Evolutionary conservation across 1,284 basidiomycete species (phyloP).

Genomic region (Afroboletus lepidellus): DNA sequence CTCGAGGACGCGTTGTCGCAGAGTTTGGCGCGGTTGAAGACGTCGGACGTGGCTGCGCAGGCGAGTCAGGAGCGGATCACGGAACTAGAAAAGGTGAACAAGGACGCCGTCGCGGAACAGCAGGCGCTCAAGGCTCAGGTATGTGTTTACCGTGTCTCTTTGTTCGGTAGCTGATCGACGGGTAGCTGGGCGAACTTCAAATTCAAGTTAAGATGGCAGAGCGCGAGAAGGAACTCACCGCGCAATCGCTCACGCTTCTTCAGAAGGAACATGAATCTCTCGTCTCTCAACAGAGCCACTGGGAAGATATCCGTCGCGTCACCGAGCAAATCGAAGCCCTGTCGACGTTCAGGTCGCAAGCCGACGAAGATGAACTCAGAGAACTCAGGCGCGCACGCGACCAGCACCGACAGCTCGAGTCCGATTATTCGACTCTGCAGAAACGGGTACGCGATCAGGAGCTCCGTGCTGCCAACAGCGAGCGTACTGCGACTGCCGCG

Average conservation of each 20-base stretch:
- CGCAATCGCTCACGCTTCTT: slow-evolving; percentile 48
- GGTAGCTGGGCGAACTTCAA: slow-evolving; percentile 60
- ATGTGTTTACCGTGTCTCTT: slow-evolving; percentile 19
- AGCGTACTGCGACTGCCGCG: slow-evolving; percentile 54
- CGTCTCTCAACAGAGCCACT: slow-evolving; percentile 59
- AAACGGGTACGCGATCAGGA: slow-evolving; percentile 74
- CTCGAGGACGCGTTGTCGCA: slow-evolving; percentile 68
- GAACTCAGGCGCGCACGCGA: slow-evolving; percentile 67
- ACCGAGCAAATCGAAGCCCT: slow-evolving; percentile 69
- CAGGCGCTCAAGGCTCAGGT: slow-evolving; percentile 60
- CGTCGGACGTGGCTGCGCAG: slow-evolving; percentile 64
- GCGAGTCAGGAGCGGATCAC: slow-evolving; percentile 55
- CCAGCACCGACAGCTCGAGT: slow-evolving; percentile 61
- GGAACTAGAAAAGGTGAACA: slow-evolving; percentile 59
- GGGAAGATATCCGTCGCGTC: slow-evolving; percentile 67
- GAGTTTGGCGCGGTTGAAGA: slow-evolving; percentile 65
- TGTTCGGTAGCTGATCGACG: background rate
- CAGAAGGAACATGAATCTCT: slow-evolving; percentile 61
- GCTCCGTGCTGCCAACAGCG: slow-evolving; percentile 54
- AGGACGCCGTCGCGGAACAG: slow-evolving; percentile 52
- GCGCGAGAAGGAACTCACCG: slow-evolving; percentile 60
- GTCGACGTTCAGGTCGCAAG: slow-evolving; percentile 55
- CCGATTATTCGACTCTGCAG: slow-evolving; percentile 63
- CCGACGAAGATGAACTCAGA: slow-evolving; percentile 68
- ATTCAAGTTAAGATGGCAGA: slow-evolving; percentile 51